phyloP scores from a whole-genome alignment of 495 filamentous ascomycete species.

The Cercophora newfieldiana region DNA sequence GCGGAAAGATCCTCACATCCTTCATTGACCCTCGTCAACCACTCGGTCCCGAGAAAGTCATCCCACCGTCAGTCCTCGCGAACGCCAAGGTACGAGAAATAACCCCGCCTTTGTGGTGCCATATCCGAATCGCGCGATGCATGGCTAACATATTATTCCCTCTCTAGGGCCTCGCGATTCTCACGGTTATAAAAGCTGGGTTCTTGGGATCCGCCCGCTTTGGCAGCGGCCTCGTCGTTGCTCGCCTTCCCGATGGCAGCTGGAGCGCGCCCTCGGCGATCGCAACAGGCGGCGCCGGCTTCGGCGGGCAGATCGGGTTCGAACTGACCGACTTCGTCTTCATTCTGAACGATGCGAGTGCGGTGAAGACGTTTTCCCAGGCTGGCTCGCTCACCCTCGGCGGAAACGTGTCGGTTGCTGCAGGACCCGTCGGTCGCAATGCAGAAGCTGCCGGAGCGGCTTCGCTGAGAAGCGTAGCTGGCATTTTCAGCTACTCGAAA shows the following conservation, averaged over 20 bases:
- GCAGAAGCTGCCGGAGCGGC: conserved; percentile 95
- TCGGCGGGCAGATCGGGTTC: conserved; percentile 96
- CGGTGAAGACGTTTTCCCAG: conserved; percentile 94
- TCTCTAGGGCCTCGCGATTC: conserved; percentile 86
- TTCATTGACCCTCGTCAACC: conserved; percentile 94
- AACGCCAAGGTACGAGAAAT: conserved; percentile 74
- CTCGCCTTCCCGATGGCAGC: conserved; percentile 82
- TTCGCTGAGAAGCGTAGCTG: conserved; percentile 83
- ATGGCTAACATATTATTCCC: not conserved
- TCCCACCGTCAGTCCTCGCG: conserved; percentile 85
- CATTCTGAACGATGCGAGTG: conserved; percentile 89
- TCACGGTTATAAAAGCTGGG: conserved; percentile 94
- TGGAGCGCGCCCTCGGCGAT: conserved; percentile 97
- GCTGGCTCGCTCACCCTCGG: conserved; percentile 86
- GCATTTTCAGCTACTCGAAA: conserved; percentile 93
- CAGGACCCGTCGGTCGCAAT: conserved; percentile 90
- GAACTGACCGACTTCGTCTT: conserved; percentile 99
- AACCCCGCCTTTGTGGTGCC: not conserved
- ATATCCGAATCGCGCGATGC: not conserved
- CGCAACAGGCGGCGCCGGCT: conserved; percentile 83
- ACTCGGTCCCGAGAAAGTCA: conserved; percentile 96
- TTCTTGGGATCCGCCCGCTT: conserved; percentile 92
- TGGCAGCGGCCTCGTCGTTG: conserved; percentile 91
- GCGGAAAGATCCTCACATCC: conserved; percentile 87
- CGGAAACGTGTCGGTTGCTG: conserved; percentile 94